A percentile compares a stretch with the other conserved stretches of the same genome.
Conservation (phyloP, 345 rosid species). For the Acer yangbiense region DNA sequence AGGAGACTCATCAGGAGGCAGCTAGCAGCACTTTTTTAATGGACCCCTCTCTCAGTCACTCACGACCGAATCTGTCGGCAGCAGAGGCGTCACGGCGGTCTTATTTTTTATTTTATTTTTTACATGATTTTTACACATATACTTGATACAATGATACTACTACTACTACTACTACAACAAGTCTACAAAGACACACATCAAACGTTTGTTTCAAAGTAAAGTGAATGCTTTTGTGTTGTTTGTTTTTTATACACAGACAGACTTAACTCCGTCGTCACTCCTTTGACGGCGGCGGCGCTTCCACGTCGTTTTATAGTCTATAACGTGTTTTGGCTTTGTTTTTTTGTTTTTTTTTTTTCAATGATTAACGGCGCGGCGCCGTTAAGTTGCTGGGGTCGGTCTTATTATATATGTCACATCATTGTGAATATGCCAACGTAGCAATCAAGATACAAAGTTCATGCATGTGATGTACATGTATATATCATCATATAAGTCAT, state of each 20-base stretch:
- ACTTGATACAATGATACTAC: too few relatives aligned
- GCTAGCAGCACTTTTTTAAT: too few relatives aligned
- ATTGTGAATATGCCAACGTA: neutral
- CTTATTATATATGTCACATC: neutral
- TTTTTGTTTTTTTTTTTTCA: neutral
- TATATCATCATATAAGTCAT: neutral
- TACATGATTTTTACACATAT: neutral
- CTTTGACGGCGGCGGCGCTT: neutral
- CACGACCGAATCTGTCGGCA: constrained; percentile 36
- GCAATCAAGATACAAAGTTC: neutral
- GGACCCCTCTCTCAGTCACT: neutral
- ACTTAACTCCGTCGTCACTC: constrained; percentile 9
- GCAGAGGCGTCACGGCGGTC: constrained; percentile 36
- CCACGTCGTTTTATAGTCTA: constrained; percentile 11
- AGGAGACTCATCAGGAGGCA: too few relatives aligned
- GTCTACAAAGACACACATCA: too few relatives aligned
- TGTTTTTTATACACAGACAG: neutral
- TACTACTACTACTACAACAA: too few relatives aligned
- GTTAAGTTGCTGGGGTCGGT: neutral
- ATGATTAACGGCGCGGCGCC: constrained; percentile 19
- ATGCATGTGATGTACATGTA: neutral
- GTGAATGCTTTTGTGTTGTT: neutral
- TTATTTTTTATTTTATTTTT: neutral
- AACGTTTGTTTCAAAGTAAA: neutral
- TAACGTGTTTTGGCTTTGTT: neutral